Base-by-base conservation (phyloP, 768 basidiomycete genomes). In the Russula sp. region DNA sequence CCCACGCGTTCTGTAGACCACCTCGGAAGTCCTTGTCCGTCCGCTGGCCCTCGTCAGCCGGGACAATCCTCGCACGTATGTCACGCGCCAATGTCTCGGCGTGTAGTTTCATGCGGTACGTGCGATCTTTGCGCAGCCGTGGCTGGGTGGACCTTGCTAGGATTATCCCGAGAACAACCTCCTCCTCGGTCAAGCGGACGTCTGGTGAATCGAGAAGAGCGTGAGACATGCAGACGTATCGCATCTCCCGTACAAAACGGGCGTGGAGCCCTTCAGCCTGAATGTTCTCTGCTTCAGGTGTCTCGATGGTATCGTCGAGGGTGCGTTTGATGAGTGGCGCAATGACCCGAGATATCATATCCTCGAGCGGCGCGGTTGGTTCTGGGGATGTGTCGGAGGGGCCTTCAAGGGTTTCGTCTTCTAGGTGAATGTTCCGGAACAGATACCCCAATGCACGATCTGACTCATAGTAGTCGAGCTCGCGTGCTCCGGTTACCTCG, bases 151-250 rank as follows among this genome's bases (percentile, higher is more conserved):
- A 88, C 59, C 84, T 84, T 4, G 83, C 86, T 46, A 90, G 73
- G 61, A 93, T 92, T 0, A 85, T 84, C n/a, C 88, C 88, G 32
- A 84, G 73, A 2, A 90, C 85, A 25, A 90, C 78, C 67, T 93
- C 90, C 53, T 86, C 85, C 69, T 93, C 90, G 5, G 77, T 71
- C 42, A 92, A 75, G 32, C 77, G 77, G 11, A 76, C 76, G 10
- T 80, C 83, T 1, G 83, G 78, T 6, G 77, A 73, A 52, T 80
- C 78, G 10, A 85, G 81, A 18, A 91, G 72, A 1, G 84, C 81
- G 67, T 89, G 88, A 0, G 85, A 85, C 22, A 77, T 73, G 63
- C 84, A 81, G 58, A 89, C 85, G 70, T 88, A 91, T 22, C 77
- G 73, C 61, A 93, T 75, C 70, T 93, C 87, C 58, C 84, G 81